phyloP scores from a whole-genome alignment of 495 filamentous ascomycete species.

The Jackrogersella minutella region DNA sequence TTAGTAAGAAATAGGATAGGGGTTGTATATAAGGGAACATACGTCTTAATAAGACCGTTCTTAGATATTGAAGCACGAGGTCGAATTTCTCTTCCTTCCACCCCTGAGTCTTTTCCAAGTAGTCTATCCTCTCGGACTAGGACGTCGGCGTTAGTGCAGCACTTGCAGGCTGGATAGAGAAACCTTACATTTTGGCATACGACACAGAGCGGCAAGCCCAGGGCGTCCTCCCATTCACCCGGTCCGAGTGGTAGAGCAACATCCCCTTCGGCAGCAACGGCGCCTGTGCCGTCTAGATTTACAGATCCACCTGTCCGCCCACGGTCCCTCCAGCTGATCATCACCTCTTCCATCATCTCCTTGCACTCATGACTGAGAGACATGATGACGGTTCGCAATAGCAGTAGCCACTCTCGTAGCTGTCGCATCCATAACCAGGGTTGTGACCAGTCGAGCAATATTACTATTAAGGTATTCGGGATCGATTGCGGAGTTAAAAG shows the following conservation, averaged over 20 bases:
- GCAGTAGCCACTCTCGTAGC: slow-evolving; percentile 84
- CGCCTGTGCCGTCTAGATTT: slow-evolving; percentile 57
- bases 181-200: slow-evolving; percentile 87
- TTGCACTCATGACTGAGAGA: slow-evolving; percentile 79
- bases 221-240: slow-evolving; percentile 92
- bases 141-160: slow-evolving; percentile 39
- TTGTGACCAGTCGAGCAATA: slow-evolving; percentile 90
- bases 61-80: slow-evolving; percentile 85
- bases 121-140: slow-evolving; percentile 88
- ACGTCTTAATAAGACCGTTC: slow-evolving; percentile 88
- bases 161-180: neutral
- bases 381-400: slow-evolving; percentile 77
- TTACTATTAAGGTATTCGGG: slow-evolving; percentile 84
- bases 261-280: slow-evolving; percentile 61
- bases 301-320: slow-evolving; percentile 60
- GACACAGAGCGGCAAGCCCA: slow-evolving; percentile 89
- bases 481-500: slow-evolving; percentile 87
- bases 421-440: slow-evolving; percentile 93
- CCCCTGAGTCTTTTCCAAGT: slow-evolving; percentile 81
- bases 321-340: slow-evolving; percentile 67
- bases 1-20: slow-evolving; percentile 25
- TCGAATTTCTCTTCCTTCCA: slow-evolving; percentile 97
- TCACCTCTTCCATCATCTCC: slow-evolving; percentile 83
- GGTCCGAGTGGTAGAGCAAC: slow-evolving; percentile 82
- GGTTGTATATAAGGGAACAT: slow-evolving; percentile 43